Conservation (phyloP, 331 rosid species). For the Stylosanthes scabra region DNA sequence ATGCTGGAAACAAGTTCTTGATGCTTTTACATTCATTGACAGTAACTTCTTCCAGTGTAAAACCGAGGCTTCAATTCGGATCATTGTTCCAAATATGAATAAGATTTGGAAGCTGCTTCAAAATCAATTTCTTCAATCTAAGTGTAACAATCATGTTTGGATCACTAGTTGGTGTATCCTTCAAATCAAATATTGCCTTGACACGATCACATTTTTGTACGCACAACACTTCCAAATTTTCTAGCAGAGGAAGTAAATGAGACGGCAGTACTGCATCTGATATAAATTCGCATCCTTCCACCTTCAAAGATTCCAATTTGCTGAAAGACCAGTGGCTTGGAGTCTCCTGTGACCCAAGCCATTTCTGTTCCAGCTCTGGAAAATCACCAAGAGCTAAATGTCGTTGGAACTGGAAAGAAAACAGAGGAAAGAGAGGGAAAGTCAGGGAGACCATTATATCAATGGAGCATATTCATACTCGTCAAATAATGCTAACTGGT, state of each 20-base stretch:
- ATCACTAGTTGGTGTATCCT: neutral
- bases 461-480: neutral
- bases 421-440: neutral
- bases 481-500: neutral
- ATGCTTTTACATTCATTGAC: no score
- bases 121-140: neutral
- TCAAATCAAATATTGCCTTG: slow-evolving; percentile 27
- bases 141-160: neutral
- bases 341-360: neutral
- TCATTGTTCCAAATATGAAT: no score
- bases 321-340: neutral
- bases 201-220: slow-evolving; percentile 1
- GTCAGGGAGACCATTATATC: neutral
- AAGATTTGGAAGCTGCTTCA: neutral
- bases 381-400: neutral
- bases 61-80: no score
- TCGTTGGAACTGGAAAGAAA: neutral
- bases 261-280: slow-evolving; percentile 16
- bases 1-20: no score
- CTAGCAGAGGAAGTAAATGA: slow-evolving; percentile 8
- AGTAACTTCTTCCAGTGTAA: no score
- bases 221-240: neutral
- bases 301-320: slow-evolving; percentile 11
- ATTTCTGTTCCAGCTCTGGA: neutral
- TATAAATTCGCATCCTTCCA: slow-evolving; percentile 23